These are phyloP conservation scores for Anisodus acutangulus DNA, from an alignment of 257 asterid species.

Conservation along the genomic window DNA sequence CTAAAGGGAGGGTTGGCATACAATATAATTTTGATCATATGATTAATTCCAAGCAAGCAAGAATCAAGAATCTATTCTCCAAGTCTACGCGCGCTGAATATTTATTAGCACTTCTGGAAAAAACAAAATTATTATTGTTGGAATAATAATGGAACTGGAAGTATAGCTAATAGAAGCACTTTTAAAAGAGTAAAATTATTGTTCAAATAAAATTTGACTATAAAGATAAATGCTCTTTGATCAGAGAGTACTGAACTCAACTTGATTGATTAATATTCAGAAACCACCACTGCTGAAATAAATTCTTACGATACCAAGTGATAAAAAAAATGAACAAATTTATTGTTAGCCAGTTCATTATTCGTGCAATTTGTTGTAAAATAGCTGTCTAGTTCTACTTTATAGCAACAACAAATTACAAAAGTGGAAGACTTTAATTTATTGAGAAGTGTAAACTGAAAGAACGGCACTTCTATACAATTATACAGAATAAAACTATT, in stretches of 20 bases:
- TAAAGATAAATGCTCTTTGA: too few species aligned
- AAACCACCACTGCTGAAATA: background rate
- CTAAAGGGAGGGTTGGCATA: background rate
- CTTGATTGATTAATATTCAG: background rate
- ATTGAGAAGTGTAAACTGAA: background rate
- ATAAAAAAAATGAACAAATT: background rate
- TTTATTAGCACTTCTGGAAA: background rate
- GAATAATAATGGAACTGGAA: too few species aligned
- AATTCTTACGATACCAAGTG: background rate
- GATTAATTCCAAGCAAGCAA: background rate
- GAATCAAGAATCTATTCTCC: background rate
- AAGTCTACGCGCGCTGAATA: too few species aligned
- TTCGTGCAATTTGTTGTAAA: background rate
- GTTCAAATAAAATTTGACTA: background rate
- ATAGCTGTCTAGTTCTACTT: background rate
- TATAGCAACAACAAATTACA: background rate
- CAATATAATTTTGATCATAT: background rate
- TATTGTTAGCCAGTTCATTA: background rate
- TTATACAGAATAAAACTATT: background rate
- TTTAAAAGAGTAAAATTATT: too few species aligned
- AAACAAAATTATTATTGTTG: too few species aligned
- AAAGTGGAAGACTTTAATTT: too few species aligned
- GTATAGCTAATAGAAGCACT: too few species aligned
- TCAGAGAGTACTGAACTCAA: too few species aligned
- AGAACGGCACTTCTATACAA: background rate